Evolutionary conservation across 192 early-diverging fungal species (phyloP).

Genomic region (Coemansia sp.): DNA sequence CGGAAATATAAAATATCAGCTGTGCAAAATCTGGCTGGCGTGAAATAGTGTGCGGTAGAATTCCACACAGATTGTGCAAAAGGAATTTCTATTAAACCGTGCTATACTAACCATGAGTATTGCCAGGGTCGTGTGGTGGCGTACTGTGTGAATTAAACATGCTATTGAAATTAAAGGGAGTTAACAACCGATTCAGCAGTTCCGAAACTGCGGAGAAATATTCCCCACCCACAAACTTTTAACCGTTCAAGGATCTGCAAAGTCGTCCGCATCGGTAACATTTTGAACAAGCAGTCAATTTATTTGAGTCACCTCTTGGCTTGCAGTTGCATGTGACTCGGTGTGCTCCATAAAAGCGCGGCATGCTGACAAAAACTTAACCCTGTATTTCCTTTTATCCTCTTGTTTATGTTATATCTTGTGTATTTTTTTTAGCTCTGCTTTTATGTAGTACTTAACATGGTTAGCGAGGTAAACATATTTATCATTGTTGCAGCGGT

Average conservation of each 20-base stretch:
- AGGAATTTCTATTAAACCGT: neutral
- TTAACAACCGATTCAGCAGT: no score
- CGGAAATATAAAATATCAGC: neutral
- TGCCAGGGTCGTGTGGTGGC: neutral
- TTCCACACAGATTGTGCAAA: neutral
- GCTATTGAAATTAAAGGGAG: no score
- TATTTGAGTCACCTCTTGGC: no score
- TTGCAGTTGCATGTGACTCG: no score
- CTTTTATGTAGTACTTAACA: neutral
- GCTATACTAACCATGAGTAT: neutral
- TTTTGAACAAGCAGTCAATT: no score
- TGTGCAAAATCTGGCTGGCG: neutral
- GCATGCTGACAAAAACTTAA: neutral
- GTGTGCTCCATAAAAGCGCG: neutral
- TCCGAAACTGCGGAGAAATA: no score
- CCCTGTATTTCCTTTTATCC: neutral
- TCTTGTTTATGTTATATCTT: neutral
- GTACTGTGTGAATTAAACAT: neutral
- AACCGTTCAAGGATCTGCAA: no score
- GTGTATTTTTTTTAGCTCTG: neutral
- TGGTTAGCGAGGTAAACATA: conserved; percentile 27
- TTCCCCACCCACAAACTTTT: no score
- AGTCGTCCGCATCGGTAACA: no score
- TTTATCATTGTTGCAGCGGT: conserved; percentile 30
- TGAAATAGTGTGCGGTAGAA: neutral